These are phyloP conservation scores for Abrus pulchellus DNA, from an alignment of 306 rosid species.

Conservation along the genomic window DNA sequence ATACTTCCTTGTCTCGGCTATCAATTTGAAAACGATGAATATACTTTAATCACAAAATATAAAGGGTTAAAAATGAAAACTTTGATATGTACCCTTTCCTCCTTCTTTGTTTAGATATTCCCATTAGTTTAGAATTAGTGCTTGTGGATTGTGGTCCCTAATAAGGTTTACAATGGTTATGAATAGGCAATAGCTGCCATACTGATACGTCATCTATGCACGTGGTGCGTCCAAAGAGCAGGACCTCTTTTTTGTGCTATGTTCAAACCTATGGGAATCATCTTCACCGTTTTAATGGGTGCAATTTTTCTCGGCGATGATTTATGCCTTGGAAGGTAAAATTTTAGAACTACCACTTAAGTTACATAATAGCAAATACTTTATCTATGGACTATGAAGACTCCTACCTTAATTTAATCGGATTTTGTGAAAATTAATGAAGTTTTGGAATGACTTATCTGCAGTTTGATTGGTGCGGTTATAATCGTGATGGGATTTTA, in stretches of 20 bases:
- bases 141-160: not conserved
- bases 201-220: slow-evolving; percentile 33
- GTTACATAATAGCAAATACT: not conserved
- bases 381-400: not conserved
- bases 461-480: slow-evolving; percentile 63
- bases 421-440: too few relatives aligned
- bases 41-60: too few relatives aligned
- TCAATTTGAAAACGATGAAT: not conserved
- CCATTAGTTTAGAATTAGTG: not conserved
- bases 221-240: slow-evolving; percentile 55
- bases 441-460: not conserved
- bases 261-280: slow-evolving; percentile 64
- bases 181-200: slow-evolving; percentile 53
- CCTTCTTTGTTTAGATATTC: too few relatives aligned
- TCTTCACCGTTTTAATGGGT: slow-evolving; percentile 54
- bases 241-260: slow-evolving; percentile 63
- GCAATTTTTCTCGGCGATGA: slow-evolving; percentile 57
- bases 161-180: not conserved
- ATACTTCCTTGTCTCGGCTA: not conserved
- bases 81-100: too few relatives aligned
- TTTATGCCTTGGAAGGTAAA: slow-evolving; percentile 64
- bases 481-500: slow-evolving; percentile 62
- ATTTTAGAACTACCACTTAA: not conserved
- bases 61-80: too few relatives aligned
- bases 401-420: not conserved